phyloP scores from a whole-genome alignment of 2,329 filamentous ascomycete species.

The Cladosporium velox region DNA sequence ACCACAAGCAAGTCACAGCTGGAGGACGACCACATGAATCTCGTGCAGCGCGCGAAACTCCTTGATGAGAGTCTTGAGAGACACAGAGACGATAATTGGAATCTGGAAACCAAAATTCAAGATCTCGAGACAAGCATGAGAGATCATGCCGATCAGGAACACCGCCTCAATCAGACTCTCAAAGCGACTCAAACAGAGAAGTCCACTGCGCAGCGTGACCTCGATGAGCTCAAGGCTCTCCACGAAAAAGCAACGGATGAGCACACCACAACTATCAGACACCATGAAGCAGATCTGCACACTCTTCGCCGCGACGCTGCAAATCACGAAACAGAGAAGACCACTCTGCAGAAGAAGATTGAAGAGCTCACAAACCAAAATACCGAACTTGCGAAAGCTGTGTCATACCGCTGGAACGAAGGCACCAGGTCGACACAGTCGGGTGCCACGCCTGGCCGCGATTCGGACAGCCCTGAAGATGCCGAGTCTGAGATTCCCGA shows the following conservation, averaged over 20 bases:
- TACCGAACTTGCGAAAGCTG: slow-evolving; percentile 81
- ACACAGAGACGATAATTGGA: slow-evolving; percentile 99
- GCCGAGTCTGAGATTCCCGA: slow-evolving; percentile 86
- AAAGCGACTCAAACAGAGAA: slow-evolving; percentile 74
- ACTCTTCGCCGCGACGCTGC: slow-evolving; percentile 77
- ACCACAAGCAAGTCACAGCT: slow-evolving; percentile 75
- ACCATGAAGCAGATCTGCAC: slow-evolving; percentile 85
- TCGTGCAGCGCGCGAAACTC: slow-evolving; percentile 76
- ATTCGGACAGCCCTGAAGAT: slow-evolving; percentile 56
- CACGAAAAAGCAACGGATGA: slow-evolving; percentile 82
- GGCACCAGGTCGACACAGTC: slow-evolving; percentile 44
- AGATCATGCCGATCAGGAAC: slow-evolving; percentile 78
- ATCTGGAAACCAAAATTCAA: slow-evolving; percentile 87
- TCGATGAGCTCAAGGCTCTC: slow-evolving; percentile 83
- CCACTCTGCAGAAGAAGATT: slow-evolving; percentile 77
- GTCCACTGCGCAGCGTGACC: slow-evolving; percentile 73
- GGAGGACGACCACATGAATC: slow-evolving; percentile 77
- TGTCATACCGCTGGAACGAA: slow-evolving; percentile 66
- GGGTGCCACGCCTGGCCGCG: slow-evolving; percentile 54
- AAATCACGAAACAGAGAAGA: slow-evolving; percentile 75
- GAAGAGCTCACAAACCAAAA: slow-evolving; percentile 89
- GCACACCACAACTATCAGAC: slow-evolving; percentile 72
- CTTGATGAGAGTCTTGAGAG: slow-evolving; percentile 92
- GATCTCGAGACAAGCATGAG: slow-evolving; percentile 73
- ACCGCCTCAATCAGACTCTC: slow-evolving; percentile 74